Percentiles rank a stretch among this genome's conserved stretches.
These are phyloP conservation scores for Epichloe festucae DNA, from an alignment of 2,329 filamentous ascomycete species.

Conservation along the genomic window DNA sequence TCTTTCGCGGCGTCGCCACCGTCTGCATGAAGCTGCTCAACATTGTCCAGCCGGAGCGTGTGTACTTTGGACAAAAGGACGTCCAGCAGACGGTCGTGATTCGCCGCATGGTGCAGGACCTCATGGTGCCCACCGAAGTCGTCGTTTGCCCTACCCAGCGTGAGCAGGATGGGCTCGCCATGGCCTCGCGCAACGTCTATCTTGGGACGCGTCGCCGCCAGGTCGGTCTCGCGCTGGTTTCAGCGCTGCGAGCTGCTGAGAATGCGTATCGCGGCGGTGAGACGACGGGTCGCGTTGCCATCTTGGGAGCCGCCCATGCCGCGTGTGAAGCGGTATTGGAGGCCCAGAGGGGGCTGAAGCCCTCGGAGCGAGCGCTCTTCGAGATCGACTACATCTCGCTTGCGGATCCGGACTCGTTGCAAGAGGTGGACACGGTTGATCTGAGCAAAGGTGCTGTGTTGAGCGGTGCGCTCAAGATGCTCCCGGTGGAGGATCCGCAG, in stretches of 20 bases:
- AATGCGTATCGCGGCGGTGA: slow-evolving; percentile 42
- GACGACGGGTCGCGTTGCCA: slow-evolving; percentile 43
- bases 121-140: slow-evolving; percentile 65
- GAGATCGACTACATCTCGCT: slow-evolving; percentile 90
- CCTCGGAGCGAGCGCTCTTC: slow-evolving; percentile 52
- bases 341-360: slow-evolving; percentile 48
- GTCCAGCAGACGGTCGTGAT: slow-evolving; percentile 92
- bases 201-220: slow-evolving; percentile 61
- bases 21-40: slow-evolving; percentile 72
- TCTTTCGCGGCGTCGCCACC: slow-evolving; percentile 92
- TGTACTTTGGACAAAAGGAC: slow-evolving; percentile 96
- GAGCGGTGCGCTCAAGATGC: slow-evolving; percentile 84
- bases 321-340: slow-evolving; percentile 41
- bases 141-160: slow-evolving; percentile 62
- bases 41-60: slow-evolving; percentile 46
- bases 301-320: slow-evolving; percentile 58
- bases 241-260: slow-evolving; percentile 59
- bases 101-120: slow-evolving; percentile 73
- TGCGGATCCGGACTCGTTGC: slow-evolving; percentile 70
- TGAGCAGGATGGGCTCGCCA: slow-evolving; percentile 69
- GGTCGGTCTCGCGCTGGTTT: slow-evolving; percentile 59
- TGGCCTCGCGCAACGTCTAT: slow-evolving; percentile 91
- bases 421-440: slow-evolving; percentile 64
- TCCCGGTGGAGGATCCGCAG: slow-evolving; percentile 58
- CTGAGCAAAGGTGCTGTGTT: slow-evolving; percentile 61